These are phyloP conservation scores for Puccinia polysora DNA, from an alignment of 1,284 basidiomycete genomes.

Conservation along the genomic window DNA sequence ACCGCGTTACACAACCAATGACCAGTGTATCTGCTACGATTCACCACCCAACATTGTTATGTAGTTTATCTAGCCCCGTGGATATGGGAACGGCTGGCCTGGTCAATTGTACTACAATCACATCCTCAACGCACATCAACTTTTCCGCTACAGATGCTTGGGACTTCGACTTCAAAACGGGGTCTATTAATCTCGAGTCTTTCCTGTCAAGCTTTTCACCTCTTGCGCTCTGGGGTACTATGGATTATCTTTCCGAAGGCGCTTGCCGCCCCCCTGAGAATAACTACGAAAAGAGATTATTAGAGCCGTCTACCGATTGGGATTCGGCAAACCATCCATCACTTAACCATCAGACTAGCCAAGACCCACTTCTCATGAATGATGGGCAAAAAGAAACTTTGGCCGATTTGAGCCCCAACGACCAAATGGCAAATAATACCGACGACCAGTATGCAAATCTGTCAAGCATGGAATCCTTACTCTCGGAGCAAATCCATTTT, in stretches of 20 bases:
- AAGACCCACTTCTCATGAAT: not conserved
- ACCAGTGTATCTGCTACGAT: conserved; percentile 27
- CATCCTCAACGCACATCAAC: conserved; percentile 31
- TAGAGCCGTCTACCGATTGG: not conserved
- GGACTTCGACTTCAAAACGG: conserved; percentile 30
- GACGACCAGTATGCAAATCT: not conserved
- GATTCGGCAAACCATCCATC: conserved; percentile 5
- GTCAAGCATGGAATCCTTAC: conserved; percentile 9
- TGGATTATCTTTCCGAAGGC: conserved; percentile 27
- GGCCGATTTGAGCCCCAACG: not conserved
- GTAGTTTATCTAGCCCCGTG: conserved; percentile 28
- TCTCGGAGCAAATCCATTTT: not conserved
- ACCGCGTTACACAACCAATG: conserved; percentile 6
- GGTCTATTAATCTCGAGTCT: conserved; percentile 32
- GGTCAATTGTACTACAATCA: conserved; percentile 33
- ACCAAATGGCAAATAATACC: not conserved
- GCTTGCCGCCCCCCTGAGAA: conserved; percentile 11
- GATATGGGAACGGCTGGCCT: conserved; percentile 18
- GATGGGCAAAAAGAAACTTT: not conserved
- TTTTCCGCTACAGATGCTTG: conserved; percentile 11
- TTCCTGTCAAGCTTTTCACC: conserved; percentile 34
- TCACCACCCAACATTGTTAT: conserved; percentile 31
- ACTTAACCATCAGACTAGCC: not conserved
- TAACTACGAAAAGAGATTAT: not conserved
- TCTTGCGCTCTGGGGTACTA: conserved; percentile 14